Percentiles rank a stretch among this genome's conserved stretches.
Conservation (phyloP, 495 filamentous ascomycete species). For the Jackrogersella multiformis region DNA sequence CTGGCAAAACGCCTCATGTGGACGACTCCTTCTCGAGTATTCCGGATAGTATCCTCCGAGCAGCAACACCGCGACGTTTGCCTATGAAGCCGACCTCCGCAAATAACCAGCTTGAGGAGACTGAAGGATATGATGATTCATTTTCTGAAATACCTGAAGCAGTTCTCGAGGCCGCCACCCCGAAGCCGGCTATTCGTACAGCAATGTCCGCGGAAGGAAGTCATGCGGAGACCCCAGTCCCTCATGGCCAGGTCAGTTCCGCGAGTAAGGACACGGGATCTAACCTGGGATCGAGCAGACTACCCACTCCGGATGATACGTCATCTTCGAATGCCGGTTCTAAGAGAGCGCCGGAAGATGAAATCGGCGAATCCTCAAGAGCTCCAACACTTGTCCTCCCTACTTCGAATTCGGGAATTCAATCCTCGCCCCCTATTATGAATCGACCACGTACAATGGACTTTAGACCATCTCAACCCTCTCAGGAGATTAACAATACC, state of each 20-base stretch:
- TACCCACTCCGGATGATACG: conserved; percentile 65
- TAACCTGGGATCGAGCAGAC: conserved; percentile 52
- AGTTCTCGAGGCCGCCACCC: conserved; percentile 60
- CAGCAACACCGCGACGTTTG: conserved; percentile 42
- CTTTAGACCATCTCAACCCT: conserved; percentile 37
- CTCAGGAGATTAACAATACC: conserved; percentile 41
- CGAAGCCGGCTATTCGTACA: conserved; percentile 41
- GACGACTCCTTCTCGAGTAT: conserved; percentile 47
- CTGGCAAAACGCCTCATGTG: conserved; percentile 36
- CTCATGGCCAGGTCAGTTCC: conserved; percentile 15
- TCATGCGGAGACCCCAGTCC: conserved; percentile 4
- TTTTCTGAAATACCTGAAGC: conserved; percentile 61
- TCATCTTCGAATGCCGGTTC: conserved; percentile 57
- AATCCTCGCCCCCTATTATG: conserved; percentile 42
- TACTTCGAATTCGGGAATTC: conserved; percentile 27
- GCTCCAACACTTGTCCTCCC: conserved; percentile 6
- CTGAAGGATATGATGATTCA: conserved; percentile 57
- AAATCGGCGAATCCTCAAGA: conserved; percentile 21
- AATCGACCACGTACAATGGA: conserved; percentile 44
- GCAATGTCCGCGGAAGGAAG: conserved; percentile 5
- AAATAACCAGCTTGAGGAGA: conserved; percentile 26
- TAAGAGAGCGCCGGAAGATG: conserved; percentile 33
- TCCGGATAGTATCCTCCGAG: conserved; percentile 43
- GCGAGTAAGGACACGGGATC: conserved; percentile 42
- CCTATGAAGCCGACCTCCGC: conserved; percentile 34